A percentile compares a stretch with the other conserved stretches of the same genome.
Conservation (phyloP, 2,329 filamentous ascomycete genomes). For the Rutstroemia sp. region DNA sequence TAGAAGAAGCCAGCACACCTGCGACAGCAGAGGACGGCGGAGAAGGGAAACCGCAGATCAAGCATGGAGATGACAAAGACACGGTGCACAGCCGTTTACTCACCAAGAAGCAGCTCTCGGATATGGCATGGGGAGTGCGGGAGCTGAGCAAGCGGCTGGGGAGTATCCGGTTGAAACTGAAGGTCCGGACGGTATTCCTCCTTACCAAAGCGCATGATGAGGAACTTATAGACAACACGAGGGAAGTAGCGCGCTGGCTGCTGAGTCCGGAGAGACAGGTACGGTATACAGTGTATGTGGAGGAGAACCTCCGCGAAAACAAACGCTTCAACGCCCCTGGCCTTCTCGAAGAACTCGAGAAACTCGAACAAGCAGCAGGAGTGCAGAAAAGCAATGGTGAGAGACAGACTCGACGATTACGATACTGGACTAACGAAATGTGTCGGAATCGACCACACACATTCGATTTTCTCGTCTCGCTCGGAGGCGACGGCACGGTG, state of each 20-base stretch:
- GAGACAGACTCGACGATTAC: slow-evolving; percentile 42
- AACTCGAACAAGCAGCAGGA: slow-evolving; percentile 33
- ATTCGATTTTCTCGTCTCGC: slow-evolving; percentile 89
- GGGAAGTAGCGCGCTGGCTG: slow-evolving; percentile 74
- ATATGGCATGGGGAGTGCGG: slow-evolving; percentile 94
- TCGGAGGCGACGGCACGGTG: slow-evolving; percentile 94
- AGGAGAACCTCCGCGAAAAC: slow-evolving; percentile 65
- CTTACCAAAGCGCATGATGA: slow-evolving; percentile 89
- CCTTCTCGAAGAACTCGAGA: slow-evolving; percentile 54
- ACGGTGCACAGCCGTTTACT: slow-evolving; percentile 59
- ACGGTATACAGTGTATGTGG: slow-evolving; percentile 73
- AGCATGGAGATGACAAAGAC: slow-evolving; percentile 13
- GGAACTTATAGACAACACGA: slow-evolving; percentile 67
- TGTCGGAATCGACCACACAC: slow-evolving; percentile 72
- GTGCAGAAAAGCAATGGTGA: slow-evolving; percentile 26
- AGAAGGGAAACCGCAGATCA: slow-evolving; percentile 9
- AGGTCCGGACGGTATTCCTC: slow-evolving; percentile 76
- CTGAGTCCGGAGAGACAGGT: slow-evolving; percentile 60
- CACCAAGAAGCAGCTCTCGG: slow-evolving; percentile 88
- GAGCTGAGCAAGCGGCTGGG: slow-evolving; percentile 82
- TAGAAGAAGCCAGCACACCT: neutral
- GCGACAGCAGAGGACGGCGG: slow-evolving; percentile 10
- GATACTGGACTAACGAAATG: slow-evolving; percentile 77
- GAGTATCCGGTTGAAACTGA: slow-evolving; percentile 73
- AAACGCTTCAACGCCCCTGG: slow-evolving; percentile 66